phyloP scores from a whole-genome alignment of 371 early-diverging fungal genomes.

The Zychaea mexicana region DNA sequence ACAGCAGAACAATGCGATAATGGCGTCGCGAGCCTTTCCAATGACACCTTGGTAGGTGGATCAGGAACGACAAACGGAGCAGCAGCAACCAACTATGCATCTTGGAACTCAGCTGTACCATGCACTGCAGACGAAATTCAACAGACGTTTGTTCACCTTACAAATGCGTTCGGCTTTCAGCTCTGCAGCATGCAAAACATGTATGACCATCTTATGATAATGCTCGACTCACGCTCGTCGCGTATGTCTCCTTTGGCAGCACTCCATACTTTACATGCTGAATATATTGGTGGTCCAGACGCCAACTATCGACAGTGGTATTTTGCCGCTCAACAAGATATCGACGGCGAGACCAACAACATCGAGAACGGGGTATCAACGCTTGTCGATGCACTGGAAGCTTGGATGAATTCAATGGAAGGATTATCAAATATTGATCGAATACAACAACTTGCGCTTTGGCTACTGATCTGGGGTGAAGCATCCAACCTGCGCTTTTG shows the following conservation, averaged over 20 bases:
- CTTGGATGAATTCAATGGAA: constrained; percentile 73
- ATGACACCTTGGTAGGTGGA: constrained; percentile 12
- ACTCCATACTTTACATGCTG: constrained; percentile 78
- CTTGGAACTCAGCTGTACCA: background rate
- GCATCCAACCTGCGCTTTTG: constrained; percentile 79
- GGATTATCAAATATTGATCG: constrained; percentile 67
- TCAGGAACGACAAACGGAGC: background rate
- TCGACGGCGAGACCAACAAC: constrained; percentile 20
- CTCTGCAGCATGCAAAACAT: constrained; percentile 78
- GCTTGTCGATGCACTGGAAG: constrained; percentile 54
- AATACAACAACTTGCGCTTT: constrained; percentile 77
- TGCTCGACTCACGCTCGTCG: constrained; percentile 84
- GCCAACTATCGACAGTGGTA: constrained; percentile 88
- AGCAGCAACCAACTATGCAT: constrained; percentile 5
- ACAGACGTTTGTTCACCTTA: constrained; percentile 14
- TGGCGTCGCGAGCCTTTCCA: constrained; percentile 1
- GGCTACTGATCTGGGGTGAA: constrained; percentile 88
- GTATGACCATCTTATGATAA: constrained; percentile 74
- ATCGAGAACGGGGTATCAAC: constrained; percentile 6
- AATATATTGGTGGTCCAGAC: constrained; percentile 82
- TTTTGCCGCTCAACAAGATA: constrained; percentile 77
- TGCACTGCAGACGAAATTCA: constrained; percentile 1
- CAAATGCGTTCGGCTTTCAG: constrained; percentile 76
- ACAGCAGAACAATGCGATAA: too few species aligned
- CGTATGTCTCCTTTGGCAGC: constrained; percentile 77